phyloP scores from a whole-genome alignment of 176 grass and related monocot species.

The Raddia distichophylla region DNA sequence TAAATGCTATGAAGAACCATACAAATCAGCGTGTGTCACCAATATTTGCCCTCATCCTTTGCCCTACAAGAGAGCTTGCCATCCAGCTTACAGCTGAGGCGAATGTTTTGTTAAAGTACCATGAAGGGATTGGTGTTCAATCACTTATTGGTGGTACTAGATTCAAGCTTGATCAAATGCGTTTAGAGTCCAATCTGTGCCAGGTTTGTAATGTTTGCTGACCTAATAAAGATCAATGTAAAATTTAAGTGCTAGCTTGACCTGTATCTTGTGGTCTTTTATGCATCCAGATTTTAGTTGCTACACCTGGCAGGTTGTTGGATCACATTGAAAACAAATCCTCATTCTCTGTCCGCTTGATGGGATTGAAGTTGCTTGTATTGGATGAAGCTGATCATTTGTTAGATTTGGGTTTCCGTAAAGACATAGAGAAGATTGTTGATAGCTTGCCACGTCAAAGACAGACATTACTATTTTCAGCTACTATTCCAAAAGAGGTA shows the following conservation, averaged over 20 bases:
- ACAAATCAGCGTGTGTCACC: constrained; percentile 74
- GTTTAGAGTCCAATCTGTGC: constrained; percentile 78
- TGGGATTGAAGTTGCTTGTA: constrained; percentile 94
- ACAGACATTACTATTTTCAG: constrained; percentile 85
- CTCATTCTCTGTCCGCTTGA: constrained; percentile 88
- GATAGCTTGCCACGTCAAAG: constrained; percentile 93
- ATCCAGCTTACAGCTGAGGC: constrained; percentile 91
- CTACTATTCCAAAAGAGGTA: constrained; percentile 97
- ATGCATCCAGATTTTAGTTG: constrained; percentile 79
- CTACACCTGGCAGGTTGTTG: constrained; percentile 85
- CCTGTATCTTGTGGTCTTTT: constrained; percentile 27
- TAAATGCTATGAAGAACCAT: constrained; percentile 61
- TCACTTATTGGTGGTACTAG: constrained; percentile 87
- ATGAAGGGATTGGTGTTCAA: constrained; percentile 88
- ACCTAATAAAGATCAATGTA: constrained; percentile 24
- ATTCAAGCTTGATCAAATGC: constrained; percentile 92
- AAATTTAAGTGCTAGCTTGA: constrained; percentile 35
- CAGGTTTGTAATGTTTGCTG: constrained; percentile 62
- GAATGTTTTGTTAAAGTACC: constrained; percentile 79
- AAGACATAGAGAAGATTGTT: constrained; percentile 95
- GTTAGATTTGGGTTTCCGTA: constrained; percentile 86
- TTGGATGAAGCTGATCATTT: constrained; percentile 99
- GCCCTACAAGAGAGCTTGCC: constrained; percentile 89
- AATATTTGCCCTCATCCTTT: constrained; percentile 79
- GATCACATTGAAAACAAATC: constrained; percentile 98